These are phyloP conservation scores for Trypanosoma congolense DNA, from an alignment of 208 protist species.

Conservation along the genomic window DNA sequence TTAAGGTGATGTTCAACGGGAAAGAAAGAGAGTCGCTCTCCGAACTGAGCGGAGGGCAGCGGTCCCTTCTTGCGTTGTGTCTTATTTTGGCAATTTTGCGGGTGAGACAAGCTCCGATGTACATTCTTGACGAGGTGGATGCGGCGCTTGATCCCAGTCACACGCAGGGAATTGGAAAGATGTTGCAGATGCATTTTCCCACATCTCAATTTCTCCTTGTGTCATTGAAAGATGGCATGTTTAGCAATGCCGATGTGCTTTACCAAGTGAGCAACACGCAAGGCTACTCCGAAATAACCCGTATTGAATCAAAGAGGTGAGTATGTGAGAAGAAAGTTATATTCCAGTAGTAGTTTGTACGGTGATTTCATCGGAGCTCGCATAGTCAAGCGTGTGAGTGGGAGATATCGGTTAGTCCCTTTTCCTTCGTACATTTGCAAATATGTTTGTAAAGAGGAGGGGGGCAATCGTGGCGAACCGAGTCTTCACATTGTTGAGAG, in stretches of 20 bases:
- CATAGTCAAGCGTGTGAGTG: neutral
- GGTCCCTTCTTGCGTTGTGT: constrained; percentile 98
- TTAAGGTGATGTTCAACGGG: constrained; percentile 96
- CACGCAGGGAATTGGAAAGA: constrained; percentile 98
- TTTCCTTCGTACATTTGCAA: too few relatives aligned
- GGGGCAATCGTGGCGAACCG: too few relatives aligned
- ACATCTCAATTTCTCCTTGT: constrained; percentile 99
- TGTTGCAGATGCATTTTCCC: constrained; percentile 96
- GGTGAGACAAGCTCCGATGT: constrained; percentile 99
- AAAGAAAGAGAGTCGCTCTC: constrained; percentile 97
- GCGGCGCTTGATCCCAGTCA: constrained; percentile 99
- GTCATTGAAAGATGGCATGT: constrained; percentile 99
- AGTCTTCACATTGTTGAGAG: too few relatives aligned
- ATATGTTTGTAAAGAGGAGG: too few relatives aligned
- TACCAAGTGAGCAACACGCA: constrained; percentile 96
- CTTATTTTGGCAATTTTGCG: constrained; percentile 98
- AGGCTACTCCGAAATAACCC: constrained; percentile 81
- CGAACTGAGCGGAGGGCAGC: constrained; percentile 99
- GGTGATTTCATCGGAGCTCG: too few relatives aligned
- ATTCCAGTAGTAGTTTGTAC: too few relatives aligned
- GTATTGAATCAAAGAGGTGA: constrained; percentile 31
- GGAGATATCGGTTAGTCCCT: too few relatives aligned
- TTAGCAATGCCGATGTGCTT: constrained; percentile 99
- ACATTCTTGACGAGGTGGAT: constrained; percentile 99
- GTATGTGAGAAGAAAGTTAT: constrained; percentile 93